phyloP scores from a whole-genome alignment of 2,329 filamentous ascomycete species.

The Didymella glomerata region DNA sequence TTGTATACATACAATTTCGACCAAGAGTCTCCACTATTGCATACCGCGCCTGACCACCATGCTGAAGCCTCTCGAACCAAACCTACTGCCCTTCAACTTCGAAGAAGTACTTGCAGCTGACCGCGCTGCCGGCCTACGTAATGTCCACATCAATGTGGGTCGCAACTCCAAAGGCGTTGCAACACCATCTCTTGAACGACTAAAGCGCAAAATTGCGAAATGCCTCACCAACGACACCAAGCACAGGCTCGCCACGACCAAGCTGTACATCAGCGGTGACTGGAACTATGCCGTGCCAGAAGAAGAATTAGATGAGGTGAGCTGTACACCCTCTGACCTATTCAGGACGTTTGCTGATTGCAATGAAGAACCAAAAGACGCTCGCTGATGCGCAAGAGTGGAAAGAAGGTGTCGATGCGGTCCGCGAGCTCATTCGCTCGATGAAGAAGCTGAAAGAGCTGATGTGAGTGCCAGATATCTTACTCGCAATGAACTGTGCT shows the following conservation, averaged over 20 bases:
- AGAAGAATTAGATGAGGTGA: neutral
- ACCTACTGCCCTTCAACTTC: conserved; percentile 27
- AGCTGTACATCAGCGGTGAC: conserved; percentile 40
- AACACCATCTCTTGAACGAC: conserved; percentile 24
- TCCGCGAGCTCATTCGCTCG: conserved; percentile 31
- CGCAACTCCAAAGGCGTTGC: conserved; percentile 16
- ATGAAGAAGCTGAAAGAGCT: conserved; percentile 39
- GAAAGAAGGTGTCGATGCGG: conserved; percentile 26
- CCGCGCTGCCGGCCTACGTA: conserved; percentile 8
- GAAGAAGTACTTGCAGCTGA: conserved; percentile 24
- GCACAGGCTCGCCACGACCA: conserved; percentile 18
- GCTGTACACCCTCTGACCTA: neutral
- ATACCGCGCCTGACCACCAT: conserved; percentile 10
- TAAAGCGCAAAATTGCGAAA: conserved; percentile 18
- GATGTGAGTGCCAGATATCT: conserved; percentile 31
- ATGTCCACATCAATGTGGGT: conserved; percentile 33
- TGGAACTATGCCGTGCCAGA: conserved; percentile 24
- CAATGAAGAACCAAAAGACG: conserved; percentile 6
- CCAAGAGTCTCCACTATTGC: neutral
- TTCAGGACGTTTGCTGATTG: neutral
- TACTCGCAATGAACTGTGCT: neutral
- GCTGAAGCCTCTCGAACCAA: conserved; percentile 21
- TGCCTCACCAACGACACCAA: conserved; percentile 15
- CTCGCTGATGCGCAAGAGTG: conserved; percentile 26
- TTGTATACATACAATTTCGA: neutral